phyloP scores from a whole-genome alignment of 805 yeast species.

The Jamesozyma piceae region DNA sequence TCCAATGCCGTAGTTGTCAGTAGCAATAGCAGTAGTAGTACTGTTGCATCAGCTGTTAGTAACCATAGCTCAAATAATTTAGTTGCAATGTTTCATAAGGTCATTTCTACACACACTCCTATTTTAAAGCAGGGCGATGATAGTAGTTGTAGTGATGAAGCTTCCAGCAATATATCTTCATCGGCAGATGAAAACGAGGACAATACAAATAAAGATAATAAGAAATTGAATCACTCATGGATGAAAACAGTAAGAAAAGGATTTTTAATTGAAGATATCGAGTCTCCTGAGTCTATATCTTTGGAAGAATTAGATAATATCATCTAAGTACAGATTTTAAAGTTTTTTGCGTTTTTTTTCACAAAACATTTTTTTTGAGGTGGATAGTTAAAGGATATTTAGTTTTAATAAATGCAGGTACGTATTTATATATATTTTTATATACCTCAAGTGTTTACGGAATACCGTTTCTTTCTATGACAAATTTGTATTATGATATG shows the following conservation, averaged over 20 bases:
- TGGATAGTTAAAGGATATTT: no score
- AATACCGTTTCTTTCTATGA: no score
- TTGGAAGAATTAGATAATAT: conserved; percentile 56
- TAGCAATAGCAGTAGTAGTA: not conserved
- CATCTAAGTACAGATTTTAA: conserved; percentile 3
- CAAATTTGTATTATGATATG: no score
- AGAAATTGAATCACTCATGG: conserved; percentile 35
- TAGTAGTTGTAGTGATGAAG: not conserved
- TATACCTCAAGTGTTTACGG: no score
- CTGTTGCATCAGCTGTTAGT: not conserved
- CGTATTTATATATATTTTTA: no score
- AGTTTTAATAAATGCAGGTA: no score
- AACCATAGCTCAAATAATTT: not conserved
- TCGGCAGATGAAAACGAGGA: not conserved
- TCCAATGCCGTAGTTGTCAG: not conserved
- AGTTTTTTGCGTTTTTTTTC: no score
- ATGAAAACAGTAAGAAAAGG: conserved; percentile 65
- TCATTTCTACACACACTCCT: conserved; percentile 18
- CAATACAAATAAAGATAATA: not conserved
- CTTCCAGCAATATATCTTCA: not conserved
- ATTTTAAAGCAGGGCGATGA: not conserved
- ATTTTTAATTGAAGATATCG: conserved; percentile 67
- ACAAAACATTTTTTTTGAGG: no score
- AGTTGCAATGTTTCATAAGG: conserved; percentile 48
- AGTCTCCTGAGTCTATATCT: conserved; percentile 68